Base-by-base conservation (phyloP, 208 protist genomes). In the Trypanosoma cruzi region DNA sequence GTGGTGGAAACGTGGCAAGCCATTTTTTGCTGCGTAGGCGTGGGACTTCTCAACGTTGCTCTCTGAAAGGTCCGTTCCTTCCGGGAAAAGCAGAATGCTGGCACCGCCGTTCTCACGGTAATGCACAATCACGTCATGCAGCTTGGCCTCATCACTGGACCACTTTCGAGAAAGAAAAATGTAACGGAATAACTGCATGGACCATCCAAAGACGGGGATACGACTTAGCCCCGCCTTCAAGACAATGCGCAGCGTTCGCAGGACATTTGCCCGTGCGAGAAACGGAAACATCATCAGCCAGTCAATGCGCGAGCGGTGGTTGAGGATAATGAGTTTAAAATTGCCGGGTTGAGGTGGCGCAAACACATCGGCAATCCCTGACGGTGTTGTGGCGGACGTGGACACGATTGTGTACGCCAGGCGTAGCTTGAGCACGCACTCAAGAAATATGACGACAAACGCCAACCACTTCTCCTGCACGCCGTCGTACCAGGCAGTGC, bases 271-370 rank as follows among this genome's bases (percentile, higher is more conserved):
- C 14, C 81, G 78, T 18, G 53, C 75, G 75, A 95, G 58, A 64
- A 80, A 80, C 10, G 59, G 60, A 62, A 64, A 80, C 42, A 85
- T 48, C 36, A 85, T 22, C 58, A 85, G 24, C 80, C 75, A 81
- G 44, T 96, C 93, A 24, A 96, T 63, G 24, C 87, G 88, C 68
- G 77, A 89, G 73, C 90, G 86, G 78, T 97, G 90, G 68, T 96
- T 95, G 60, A 91, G 73, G 34, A 97, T 84, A 34, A 95, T 85
- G 20, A 97, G 79, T 71, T 94, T 96, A 52, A 78, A 75, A 69
- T 88, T 90, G 5, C 87, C 88, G 0, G 75, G 74, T 49, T 64
- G 52, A 11, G 86, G 80, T 28, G 86, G 76, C 4, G 76, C 22
- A 48, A 75, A 58, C 11, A 75, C 29, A 34, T 75, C 62, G 0